phyloP scores from a whole-genome alignment of 441 rosid species.

The Pelargonium fulgidum region DNA sequence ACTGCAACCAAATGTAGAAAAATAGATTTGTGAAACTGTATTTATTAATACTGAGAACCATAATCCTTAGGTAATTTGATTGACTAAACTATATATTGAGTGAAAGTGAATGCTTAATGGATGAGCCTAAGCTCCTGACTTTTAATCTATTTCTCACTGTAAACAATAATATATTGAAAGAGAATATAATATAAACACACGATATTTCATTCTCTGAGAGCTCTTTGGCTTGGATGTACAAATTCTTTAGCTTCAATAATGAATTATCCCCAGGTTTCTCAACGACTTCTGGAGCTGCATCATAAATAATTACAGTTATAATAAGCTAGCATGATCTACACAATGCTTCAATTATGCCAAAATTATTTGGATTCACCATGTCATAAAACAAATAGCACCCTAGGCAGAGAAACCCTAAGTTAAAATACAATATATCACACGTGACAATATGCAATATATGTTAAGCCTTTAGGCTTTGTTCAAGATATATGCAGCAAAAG shows the following conservation, averaged over 20 bases:
- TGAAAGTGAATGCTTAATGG: not conserved
- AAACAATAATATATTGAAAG: not conserved
- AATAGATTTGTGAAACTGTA: not conserved
- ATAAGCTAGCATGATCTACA: not conserved
- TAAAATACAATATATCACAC: not conserved
- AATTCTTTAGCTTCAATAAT: conserved; percentile 49
- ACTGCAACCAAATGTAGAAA: conserved; percentile 36
- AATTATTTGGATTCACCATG: not conserved
- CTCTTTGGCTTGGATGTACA: conserved; percentile 69
- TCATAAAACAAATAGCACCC: not conserved
- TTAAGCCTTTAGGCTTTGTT: not conserved
- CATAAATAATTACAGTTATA: not conserved
- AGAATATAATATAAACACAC: conserved; percentile 32
- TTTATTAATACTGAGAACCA: conserved; percentile 4
- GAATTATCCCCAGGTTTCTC: conserved; percentile 88
- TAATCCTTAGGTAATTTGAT: not conserved
- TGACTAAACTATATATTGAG: not conserved
- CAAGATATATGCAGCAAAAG: not conserved
- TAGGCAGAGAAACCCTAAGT: not conserved
- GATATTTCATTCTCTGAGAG: conserved; percentile 76
- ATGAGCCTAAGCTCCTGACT: conserved; percentile 3
- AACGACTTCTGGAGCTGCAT: conserved; percentile 85
- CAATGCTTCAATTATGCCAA: not conserved
- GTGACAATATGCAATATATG: not conserved
- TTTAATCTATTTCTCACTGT: not conserved